Base-by-base conservation (phyloP, 306 rosid species). In the Urtica urens region DNA sequence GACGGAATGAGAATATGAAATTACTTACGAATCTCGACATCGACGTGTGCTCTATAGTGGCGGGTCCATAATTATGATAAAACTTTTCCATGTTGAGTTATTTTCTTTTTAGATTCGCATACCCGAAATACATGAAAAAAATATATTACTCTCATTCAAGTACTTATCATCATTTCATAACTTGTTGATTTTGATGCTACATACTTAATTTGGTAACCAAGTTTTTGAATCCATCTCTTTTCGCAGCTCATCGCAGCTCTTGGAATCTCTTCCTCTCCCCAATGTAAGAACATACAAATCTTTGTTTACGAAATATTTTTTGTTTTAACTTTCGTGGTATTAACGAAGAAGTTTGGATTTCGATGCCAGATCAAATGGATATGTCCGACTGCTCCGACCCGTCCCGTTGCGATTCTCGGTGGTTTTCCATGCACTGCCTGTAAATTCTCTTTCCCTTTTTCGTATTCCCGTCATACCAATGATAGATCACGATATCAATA, bases 381-480 rank as follows among this genome's bases (percentile, higher is more conserved):
- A 65, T 92, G 99, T 60, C 99, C 99, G 11, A 92, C 99, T 43
- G 99, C 99, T 51, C 99, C 96, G n/a, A 92, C 93, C 29, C 96
- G 96, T 58, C 87, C 94, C 2, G 99, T 92, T 49, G 76, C 96
- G 2, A 46, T 75, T 23, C 86, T 92, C 11, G 99, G 99, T 24
- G 99, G 99, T 56, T 92, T 85, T 82, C 67, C 85, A 50, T 92
- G 99, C 69, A 82, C 96, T 58, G 99, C 99, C 53, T 92, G 99
- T 92, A 72, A 73, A 68, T 55, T 54, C 40, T 34, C 54, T 50
- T 28, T 2, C 51, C 51, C 60, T 30, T 43, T 23, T n/a, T 58
- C 22, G 6, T 35, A 14, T 51, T 50, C 46, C 27, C 38, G n/a
- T n/a, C n/a, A n/a, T n/a, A n/a, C n/a, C n/a, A n/a, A n/a, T 43